Conservation (phyloP, 768 basidiomycete species). For the Naematelia aurantialba region DNA sequence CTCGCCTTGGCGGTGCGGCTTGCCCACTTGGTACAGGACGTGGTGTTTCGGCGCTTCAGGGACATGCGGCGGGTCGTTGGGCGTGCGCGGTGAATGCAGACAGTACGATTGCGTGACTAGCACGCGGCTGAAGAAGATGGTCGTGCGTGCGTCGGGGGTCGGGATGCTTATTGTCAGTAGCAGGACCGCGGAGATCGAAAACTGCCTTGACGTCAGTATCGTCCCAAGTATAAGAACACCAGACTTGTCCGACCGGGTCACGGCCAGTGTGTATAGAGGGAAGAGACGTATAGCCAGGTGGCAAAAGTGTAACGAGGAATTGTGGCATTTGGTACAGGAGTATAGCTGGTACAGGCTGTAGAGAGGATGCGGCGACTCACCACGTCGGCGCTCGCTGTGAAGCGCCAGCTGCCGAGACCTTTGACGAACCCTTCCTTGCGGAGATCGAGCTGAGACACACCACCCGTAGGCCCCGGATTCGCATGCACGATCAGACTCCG, state of each 20-base stretch:
- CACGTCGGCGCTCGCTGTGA: slow-evolving; percentile 31
- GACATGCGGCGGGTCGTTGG: slow-evolving; percentile 23
- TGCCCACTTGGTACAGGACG: slow-evolving; percentile 36
- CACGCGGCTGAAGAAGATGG: slow-evolving; percentile 44
- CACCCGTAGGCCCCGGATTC: slow-evolving; percentile 32
- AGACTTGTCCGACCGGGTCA: no score
- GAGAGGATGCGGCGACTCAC: slow-evolving; percentile 24
- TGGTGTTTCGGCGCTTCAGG: slow-evolving; percentile 27
- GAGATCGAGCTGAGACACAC: slow-evolving; percentile 28
- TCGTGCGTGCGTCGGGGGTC: slow-evolving; percentile 32
- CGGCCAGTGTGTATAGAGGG: neutral
- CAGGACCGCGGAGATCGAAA: slow-evolving; percentile 39
- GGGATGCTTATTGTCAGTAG: slow-evolving; percentile 27
- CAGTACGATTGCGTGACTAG: slow-evolving; percentile 36
- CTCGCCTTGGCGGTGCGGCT: slow-evolving; percentile 24
- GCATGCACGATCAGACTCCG: slow-evolving; percentile 38
- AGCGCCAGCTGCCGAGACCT: slow-evolving; percentile 31
- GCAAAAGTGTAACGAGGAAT: no score
- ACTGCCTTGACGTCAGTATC: slow-evolving; percentile 33
- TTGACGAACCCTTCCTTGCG: slow-evolving; percentile 41
- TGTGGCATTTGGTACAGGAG: neutral
- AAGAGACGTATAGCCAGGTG: no score
- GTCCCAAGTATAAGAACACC: no score
- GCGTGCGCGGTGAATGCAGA: slow-evolving; percentile 38
- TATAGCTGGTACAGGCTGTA: neutral